These are phyloP conservation scores for Penicillium roqueforti DNA, from an alignment of 495 filamentous ascomycete genomes.

Conservation along the genomic window DNA sequence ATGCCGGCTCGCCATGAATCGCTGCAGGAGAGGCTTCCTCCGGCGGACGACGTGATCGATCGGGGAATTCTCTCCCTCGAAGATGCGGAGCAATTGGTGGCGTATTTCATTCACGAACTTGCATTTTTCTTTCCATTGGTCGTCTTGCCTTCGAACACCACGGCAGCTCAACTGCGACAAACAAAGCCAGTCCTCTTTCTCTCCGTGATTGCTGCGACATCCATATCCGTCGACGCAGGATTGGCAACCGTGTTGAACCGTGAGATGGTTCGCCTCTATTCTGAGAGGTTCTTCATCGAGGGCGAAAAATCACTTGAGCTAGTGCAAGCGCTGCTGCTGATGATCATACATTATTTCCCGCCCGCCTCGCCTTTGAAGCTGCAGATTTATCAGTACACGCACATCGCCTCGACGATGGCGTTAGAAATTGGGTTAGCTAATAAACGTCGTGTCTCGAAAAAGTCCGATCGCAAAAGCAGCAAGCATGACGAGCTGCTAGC, in stretches of 20 bases:
- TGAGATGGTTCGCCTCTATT: conserved; percentile 46
- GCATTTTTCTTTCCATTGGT: conserved; percentile 43
- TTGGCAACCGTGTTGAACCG: conserved; percentile 44
- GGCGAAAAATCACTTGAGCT: conserved; percentile 52
- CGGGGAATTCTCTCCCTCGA: conserved; percentile 44
- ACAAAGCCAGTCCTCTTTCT: conserved; percentile 49
- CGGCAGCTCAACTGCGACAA: conserved; percentile 38
- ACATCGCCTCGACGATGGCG: conserved; percentile 53
- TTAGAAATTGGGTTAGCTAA: conserved; percentile 49
- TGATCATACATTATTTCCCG: conserved; percentile 48
- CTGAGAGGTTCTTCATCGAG: conserved; percentile 45
- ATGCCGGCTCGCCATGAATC: conserved; percentile 15
- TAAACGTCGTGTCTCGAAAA: conserved; percentile 25
- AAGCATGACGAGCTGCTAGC: conserved; percentile 35
- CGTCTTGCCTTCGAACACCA: conserved; percentile 32
- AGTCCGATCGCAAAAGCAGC: conserved; percentile 19
- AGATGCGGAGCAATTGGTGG: conserved; percentile 40
- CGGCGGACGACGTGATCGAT: conserved; percentile 41
- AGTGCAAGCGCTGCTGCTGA: conserved; percentile 47
- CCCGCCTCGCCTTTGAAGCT: conserved; percentile 43
- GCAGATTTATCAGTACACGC: conserved; percentile 53
- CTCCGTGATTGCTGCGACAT: conserved; percentile 46
- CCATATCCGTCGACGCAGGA: conserved; percentile 37
- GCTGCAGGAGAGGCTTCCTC: conserved; percentile 11
- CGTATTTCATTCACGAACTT: conserved; percentile 42